These are phyloP conservation scores for Ceratocystis cubensis DNA, from an alignment of 2,329 filamentous ascomycete genomes.

Conservation along the genomic window DNA sequence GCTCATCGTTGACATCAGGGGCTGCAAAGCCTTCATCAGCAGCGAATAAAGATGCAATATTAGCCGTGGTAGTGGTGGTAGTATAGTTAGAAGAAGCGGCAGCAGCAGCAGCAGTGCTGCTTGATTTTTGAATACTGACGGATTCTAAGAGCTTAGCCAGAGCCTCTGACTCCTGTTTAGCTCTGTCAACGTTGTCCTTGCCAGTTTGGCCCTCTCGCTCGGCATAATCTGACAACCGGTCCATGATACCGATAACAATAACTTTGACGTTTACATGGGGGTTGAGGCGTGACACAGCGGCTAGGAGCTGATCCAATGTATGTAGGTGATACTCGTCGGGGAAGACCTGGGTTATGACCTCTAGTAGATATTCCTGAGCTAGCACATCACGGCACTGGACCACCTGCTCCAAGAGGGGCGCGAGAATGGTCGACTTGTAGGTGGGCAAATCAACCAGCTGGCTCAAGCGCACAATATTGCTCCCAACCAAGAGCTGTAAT, in stretches of 20 bases:
- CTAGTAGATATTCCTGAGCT: conserved; percentile 91
- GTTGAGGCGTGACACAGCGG: conserved; percentile 82
- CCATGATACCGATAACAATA: conserved; percentile 97
- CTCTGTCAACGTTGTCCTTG: conserved; percentile 65
- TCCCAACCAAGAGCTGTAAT: conserved; percentile 86
- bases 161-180: conserved; percentile 63
- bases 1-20: neutral
- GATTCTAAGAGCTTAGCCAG: conserved; percentile 66
- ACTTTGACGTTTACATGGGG: conserved; percentile 96
- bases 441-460: conserved; percentile 90
- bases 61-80: neutral
- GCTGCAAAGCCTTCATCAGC: neutral
- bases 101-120: conserved; percentile 3
- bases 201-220: conserved; percentile 59
- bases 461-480: conserved; percentile 87
- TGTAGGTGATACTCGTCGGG: conserved; percentile 97
- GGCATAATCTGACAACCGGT: conserved; percentile 87
- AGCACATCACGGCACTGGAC: conserved; percentile 95
- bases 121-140: conserved; percentile 54
- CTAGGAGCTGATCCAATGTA: conserved; percentile 88
- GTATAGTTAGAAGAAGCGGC: conserved; percentile 13
- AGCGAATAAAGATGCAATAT: neutral
- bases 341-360: conserved; percentile 98
- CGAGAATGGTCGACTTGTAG: conserved; percentile 83
- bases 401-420: conserved; percentile 84